Conservation (phyloP, 192 early-diverging fungal species). For the Coemansia sp. region DNA sequence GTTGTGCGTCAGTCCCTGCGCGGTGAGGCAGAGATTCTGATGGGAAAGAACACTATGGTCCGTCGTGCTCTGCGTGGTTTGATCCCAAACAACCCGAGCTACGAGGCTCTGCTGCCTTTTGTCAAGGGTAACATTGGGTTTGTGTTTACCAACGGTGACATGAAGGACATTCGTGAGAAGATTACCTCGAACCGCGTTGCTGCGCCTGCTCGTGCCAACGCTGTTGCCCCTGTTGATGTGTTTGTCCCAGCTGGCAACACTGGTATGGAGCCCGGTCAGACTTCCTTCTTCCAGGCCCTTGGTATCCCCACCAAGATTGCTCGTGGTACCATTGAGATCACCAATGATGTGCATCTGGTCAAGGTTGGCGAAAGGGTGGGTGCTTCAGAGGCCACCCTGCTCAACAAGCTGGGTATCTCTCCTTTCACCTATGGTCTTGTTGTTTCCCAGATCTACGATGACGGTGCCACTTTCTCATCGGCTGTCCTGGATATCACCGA, state of each 20-base stretch:
- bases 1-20: slow-evolving; percentile 90
- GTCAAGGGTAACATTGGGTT: slow-evolving; percentile 98
- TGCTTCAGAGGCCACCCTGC: slow-evolving; percentile 94
- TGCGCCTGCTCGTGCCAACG: slow-evolving; percentile 96
- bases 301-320: slow-evolving; percentile 99
- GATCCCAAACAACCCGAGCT: slow-evolving; percentile 74
- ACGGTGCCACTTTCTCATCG: slow-evolving; percentile 85
- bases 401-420: slow-evolving; percentile 99
- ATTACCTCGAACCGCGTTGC: slow-evolving; percentile 91
- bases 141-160: slow-evolving; percentile 98
- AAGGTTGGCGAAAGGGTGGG: slow-evolving; percentile 91
- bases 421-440: slow-evolving; percentile 99
- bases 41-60: slow-evolving; percentile 99
- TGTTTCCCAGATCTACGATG: slow-evolving; percentile 89
- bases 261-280: slow-evolving; percentile 99
- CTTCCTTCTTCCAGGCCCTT: slow-evolving; percentile 99
- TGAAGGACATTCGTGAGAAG: slow-evolving; percentile 90
- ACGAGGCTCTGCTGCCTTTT: slow-evolving; percentile 78
- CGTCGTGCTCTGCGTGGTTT: slow-evolving; percentile 73
- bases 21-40: slow-evolving; percentile 88
- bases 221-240: slow-evolving; percentile 92
- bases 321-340: slow-evolving; percentile 99
- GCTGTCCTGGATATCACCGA: slow-evolving; percentile 89
- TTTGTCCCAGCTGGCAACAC: slow-evolving; percentile 95
- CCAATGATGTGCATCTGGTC: slow-evolving; percentile 91